These are phyloP conservation scores for Picea abies DNA, from an alignment of 83 land plant genomes.

Conservation along the genomic window DNA sequence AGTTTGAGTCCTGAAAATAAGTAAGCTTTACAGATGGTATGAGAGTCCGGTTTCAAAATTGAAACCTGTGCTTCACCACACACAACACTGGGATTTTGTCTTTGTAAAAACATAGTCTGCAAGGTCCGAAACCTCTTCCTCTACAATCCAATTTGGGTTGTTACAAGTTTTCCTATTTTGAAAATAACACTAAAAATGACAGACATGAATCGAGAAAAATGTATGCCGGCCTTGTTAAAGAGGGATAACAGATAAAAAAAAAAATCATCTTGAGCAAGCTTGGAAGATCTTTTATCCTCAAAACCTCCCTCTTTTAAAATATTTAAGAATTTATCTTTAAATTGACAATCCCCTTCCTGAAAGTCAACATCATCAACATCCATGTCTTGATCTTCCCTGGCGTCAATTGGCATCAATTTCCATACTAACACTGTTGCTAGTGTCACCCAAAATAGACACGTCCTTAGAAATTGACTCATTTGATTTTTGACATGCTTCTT, in stretches of 20 bases:
- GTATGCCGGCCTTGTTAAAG: conserved; percentile 89
- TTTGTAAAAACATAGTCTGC: no score
- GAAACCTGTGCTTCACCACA: no score
- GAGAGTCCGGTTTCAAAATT: no score
- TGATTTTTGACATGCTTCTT: conserved; percentile 22
- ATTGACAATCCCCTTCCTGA: conserved; percentile 35
- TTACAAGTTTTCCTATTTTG: not conserved
- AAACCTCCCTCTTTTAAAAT: conserved; percentile 69
- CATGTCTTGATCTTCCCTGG: conserved; percentile 37
- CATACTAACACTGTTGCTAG: conserved; percentile 47
- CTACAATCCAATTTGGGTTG: no score
- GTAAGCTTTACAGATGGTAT: no score
- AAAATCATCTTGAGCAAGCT: conserved; percentile 88
- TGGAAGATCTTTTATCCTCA: conserved; percentile 84
- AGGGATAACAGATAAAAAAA: conserved; percentile 60
- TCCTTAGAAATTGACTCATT: conserved; percentile 29
- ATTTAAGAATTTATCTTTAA: conserved; percentile 68
- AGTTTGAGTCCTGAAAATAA: no score
- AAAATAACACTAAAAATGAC: no score
- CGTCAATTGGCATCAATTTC: conserved; percentile 52
- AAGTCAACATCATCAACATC: conserved; percentile 37
- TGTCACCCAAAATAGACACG: conserved; percentile 43
- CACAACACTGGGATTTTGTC: no score
- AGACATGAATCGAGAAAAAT: conserved; percentile 50
- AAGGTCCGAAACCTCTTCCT: no score